Base-by-base conservation (phyloP, 345 rosid genomes). In the Pelargonium nanum region DNA sequence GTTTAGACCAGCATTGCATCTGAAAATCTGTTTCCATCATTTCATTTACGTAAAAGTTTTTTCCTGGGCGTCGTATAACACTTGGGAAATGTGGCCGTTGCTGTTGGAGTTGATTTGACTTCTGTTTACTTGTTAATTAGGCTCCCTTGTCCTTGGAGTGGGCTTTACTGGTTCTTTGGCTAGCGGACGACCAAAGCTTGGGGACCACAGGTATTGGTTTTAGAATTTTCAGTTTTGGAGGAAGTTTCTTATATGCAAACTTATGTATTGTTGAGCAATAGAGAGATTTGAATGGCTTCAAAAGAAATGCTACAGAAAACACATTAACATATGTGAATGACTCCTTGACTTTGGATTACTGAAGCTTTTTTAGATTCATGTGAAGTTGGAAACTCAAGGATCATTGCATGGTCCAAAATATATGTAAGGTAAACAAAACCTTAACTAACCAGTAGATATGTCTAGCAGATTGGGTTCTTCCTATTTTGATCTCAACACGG, bases 161-260 rank as follows among this genome's bases (percentile, higher is more conserved):
- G 97, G 96, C 13, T 87, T 82, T 75, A 87, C 94, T 5, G 98
- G 89, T 56, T 70, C 95, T 63, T 78, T 92, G 72, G 89, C 82
- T 8, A 83, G 85, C 64, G 44, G 69, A 24, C 78, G 17, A 12
- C 84, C 91, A 0, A 92, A 89, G 80, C 72, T 67, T 57, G 98
- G 98, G 40, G 87, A 87, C 40, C 94, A 92, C 68, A 87, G 97
- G 95, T 82, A 79, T 64, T 30, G n/a, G 63, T 19, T n/a, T 19
- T 44, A 34, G 26, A 59, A 66, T 53, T 22, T 30, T 55, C 4
- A n/a, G 21, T 19, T 52, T 17, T 40, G 15, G 15, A 9, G 48
- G 48, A 17, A 40, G 48, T 40, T 40, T 12, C 40, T 30, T 30
- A 12, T 30, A 30, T 30, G 40, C 40, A 1, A 30, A 30, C 40